These are phyloP conservation scores for Thelephora terrestris DNA, from an alignment of 1,284 basidiomycete species.

Conservation along the genomic window DNA sequence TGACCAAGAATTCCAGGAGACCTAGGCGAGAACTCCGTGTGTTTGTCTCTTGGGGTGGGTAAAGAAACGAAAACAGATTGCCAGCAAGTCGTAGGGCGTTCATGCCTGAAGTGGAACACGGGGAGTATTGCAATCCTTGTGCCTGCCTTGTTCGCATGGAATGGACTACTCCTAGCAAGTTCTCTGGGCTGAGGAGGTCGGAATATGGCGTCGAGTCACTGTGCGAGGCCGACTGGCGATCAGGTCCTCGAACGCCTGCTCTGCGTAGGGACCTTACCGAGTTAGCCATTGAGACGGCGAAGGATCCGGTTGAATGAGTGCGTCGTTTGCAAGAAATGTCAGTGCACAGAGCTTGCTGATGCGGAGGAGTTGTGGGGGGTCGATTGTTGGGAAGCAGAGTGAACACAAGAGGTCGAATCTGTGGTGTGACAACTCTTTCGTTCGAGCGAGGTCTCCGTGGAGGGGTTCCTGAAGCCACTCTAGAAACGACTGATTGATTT, in stretches of 20 bases:
- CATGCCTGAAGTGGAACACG: constrained; percentile 12
- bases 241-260: too few relatives aligned
- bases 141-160: neutral
- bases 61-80: constrained; percentile 10
- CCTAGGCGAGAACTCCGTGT: constrained; percentile 6
- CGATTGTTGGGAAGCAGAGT: constrained; percentile 47
- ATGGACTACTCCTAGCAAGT: neutral
- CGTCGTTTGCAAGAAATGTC: constrained; percentile 24
- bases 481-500: constrained; percentile 35
- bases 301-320: constrained; percentile 8
- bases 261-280: constrained; percentile 13
- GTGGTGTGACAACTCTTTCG: constrained; percentile 22
- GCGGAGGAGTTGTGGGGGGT: constrained; percentile 41
- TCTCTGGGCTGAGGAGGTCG: constrained; percentile 1
- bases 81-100: constrained; percentile 11
- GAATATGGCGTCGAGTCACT: neutral
- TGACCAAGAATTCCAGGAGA: constrained; percentile 21
- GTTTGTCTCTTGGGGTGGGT: too few relatives aligned
- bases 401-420: constrained; percentile 46
- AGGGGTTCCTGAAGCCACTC: constrained; percentile 28
- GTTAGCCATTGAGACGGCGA: constrained; percentile 11
- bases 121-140: neutral
- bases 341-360: constrained; percentile 39
- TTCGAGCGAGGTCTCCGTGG: constrained; percentile 20
- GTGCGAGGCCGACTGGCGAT: neutral